phyloP scores from a whole-genome alignment of 1,284 basidiomycete species.

The Cryptococcus amylolentus region DNA sequence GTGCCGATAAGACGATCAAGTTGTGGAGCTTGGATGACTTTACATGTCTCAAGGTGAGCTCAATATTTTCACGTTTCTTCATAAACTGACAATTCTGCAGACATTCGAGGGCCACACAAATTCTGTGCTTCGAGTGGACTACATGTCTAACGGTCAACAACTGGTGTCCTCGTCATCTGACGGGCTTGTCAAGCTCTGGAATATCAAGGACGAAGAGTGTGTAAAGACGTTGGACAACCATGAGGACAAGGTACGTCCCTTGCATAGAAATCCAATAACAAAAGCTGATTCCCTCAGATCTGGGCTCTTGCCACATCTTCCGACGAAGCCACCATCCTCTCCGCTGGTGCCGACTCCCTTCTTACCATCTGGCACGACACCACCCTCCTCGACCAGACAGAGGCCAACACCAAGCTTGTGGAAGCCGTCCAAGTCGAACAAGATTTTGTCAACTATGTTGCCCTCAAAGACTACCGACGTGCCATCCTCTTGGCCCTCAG shows the following conservation, averaged over 20 bases:
- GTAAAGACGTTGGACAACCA: constrained; percentile 88
- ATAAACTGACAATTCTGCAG: constrained; percentile 39
- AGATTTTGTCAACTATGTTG: constrained; percentile 87
- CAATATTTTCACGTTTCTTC: neutral
- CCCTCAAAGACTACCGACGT: constrained; percentile 80
- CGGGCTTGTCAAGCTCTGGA: constrained; percentile 95
- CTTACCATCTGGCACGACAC: constrained; percentile 93
- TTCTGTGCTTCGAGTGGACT: constrained; percentile 89
- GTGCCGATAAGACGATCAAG: constrained; percentile 89
- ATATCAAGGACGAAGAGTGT: constrained; percentile 82
- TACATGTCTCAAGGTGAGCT: constrained; percentile 68
- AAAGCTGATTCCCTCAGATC: constrained; percentile 53
- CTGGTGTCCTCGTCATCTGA: constrained; percentile 86
- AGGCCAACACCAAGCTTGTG: constrained; percentile 67
- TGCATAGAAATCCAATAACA: constrained; percentile 1
- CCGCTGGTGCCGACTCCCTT: constrained; percentile 89
- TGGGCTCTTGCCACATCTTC: constrained; percentile 82
- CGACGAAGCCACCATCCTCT: constrained; percentile 77
- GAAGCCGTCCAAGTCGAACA: constrained; percentile 82
- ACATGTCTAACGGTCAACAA: constrained; percentile 78
- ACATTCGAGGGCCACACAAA: constrained; percentile 98
- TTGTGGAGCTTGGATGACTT: constrained; percentile 92
- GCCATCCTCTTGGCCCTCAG: constrained; percentile 87
- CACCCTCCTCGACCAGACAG: constrained; percentile 67
- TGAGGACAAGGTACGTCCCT: constrained; percentile 74